A percentile compares a stretch with the other conserved stretches of the same genome.
These are phyloP conservation scores for Suillus subaureus DNA, from an alignment of 768 basidiomycete genomes.

Conservation along the genomic window DNA sequence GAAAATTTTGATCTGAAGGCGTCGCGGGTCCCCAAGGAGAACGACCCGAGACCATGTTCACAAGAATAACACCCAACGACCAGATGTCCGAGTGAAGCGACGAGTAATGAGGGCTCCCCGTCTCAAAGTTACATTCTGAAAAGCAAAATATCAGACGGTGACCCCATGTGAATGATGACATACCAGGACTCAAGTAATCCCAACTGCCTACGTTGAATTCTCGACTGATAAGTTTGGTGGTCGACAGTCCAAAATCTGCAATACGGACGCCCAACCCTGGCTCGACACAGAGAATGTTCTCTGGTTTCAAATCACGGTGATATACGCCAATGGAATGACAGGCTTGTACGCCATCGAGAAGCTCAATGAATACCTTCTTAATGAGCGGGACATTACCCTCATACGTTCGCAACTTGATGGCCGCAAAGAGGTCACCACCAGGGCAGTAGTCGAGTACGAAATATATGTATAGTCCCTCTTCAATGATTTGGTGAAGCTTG, in stretches of 20 bases:
- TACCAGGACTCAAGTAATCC: constrained; percentile 74
- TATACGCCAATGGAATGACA: constrained; percentile 73
- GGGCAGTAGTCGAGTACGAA: constrained; percentile 60
- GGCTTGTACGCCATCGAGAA: constrained; percentile 76
- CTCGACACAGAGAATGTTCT: constrained; percentile 67
- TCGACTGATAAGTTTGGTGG: constrained; percentile 43
- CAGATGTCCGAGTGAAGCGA: constrained; percentile 54
- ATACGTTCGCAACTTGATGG: constrained; percentile 59
- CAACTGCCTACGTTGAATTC: constrained; percentile 63
- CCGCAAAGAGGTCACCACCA: constrained; percentile 70
- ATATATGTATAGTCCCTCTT: constrained; percentile 63
- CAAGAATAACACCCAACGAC: constrained; percentile 78
- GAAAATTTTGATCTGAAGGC: constrained; percentile 66
- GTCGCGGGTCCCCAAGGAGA: constrained; percentile 78
- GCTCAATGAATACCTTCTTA: constrained; percentile 68
- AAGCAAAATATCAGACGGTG: constrained; percentile 8
- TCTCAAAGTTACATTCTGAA: constrained; percentile 55
- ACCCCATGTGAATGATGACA: constrained; percentile 18
- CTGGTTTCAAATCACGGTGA: constrained; percentile 89
- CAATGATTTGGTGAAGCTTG: constrained; percentile 63
- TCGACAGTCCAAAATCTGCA: constrained; percentile 80
- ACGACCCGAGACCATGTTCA: constrained; percentile 74
- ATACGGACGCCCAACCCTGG: constrained; percentile 57
- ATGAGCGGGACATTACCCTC: constrained; percentile 62
- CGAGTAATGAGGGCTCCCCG: constrained; percentile 27